Evolutionary conservation across 78 protist species (phyloP).

Genomic region (Creolimax fragrantissima): DNA sequence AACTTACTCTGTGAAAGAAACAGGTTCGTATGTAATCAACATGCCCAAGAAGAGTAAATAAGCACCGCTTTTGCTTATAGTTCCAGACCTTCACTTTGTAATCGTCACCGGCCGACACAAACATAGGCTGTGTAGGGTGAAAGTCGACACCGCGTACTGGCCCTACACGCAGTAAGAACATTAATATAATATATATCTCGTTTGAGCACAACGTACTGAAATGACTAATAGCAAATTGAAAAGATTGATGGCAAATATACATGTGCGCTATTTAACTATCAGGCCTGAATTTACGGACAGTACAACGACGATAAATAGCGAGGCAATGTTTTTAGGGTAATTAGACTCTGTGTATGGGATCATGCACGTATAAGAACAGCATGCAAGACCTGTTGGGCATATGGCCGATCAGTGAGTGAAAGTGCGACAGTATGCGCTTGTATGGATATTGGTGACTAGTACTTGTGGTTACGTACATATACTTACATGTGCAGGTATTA

Average conservation of each 20-base stretch:
- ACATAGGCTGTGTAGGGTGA: conserved; percentile 93
- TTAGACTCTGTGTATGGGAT: too few species aligned
- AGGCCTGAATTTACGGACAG: too few species aligned
- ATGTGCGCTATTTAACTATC: background rate
- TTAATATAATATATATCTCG: background rate
- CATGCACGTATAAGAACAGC: too few species aligned
- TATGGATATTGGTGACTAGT: too few species aligned
- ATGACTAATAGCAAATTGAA: too few species aligned
- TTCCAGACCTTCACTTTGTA: conserved; percentile 95
- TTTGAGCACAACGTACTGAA: background rate
- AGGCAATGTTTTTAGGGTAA: too few species aligned
- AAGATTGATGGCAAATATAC: background rate
- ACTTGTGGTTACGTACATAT: background rate
- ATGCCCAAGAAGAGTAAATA: conserved; percentile 92
- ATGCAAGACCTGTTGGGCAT: too few species aligned
- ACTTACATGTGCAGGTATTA: background rate
- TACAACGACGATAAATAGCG: too few species aligned
- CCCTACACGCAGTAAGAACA: conserved; percentile 50
- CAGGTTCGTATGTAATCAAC: conserved; percentile 95
- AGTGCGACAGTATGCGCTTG: too few species aligned
- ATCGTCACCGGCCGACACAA: conserved; percentile 99
- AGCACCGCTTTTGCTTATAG: conserved; percentile 91
- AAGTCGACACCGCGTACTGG: conserved; percentile 97
- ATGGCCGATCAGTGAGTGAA: too few species aligned
- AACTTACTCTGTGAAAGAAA: conserved; percentile 70